These are phyloP conservation scores for Gracilaria caudata DNA, from an alignment of 23 red algal species.

Conservation along the genomic window DNA sequence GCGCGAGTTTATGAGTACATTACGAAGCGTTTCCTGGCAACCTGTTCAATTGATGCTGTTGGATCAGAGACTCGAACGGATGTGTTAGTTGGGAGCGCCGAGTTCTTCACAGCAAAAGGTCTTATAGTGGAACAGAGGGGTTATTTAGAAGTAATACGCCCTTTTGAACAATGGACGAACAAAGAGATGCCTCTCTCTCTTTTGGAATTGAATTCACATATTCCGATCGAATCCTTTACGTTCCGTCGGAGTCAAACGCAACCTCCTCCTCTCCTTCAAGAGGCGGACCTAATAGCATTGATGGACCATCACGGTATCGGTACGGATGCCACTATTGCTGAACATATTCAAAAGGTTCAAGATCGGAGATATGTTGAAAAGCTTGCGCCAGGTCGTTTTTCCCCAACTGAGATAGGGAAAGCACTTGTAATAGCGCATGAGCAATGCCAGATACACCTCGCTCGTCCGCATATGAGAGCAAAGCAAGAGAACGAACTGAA, in stretches of 20 bases:
- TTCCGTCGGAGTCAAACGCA: slow-evolving; percentile 70
- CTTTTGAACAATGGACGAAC: slow-evolving; percentile 80
- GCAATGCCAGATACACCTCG: slow-evolving; percentile 75
- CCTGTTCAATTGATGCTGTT: slow-evolving; percentile 86
- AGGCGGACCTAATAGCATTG: slow-evolving; percentile 88
- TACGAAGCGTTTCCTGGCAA: slow-evolving; percentile 86
- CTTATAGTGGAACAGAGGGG: slow-evolving; percentile 78
- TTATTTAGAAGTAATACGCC: slow-evolving; percentile 79
- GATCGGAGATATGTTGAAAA: slow-evolving; percentile 94
- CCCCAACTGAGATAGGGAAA: slow-evolving; percentile 81
- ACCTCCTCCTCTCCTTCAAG: slow-evolving; percentile 84
- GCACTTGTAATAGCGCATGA: slow-evolving; percentile 93
- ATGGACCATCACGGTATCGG: slow-evolving; percentile 98
- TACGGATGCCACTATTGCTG: slow-evolving; percentile 98
- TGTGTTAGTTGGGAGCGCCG: slow-evolving; percentile 56
- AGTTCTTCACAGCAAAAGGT: slow-evolving; percentile 78
- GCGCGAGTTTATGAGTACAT: slow-evolving; percentile 88
- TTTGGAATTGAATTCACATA: slow-evolving; percentile 11
- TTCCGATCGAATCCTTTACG: slow-evolving; percentile 48
- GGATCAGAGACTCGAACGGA: slow-evolving; percentile 80
- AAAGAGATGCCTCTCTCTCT: slow-evolving; percentile 72
- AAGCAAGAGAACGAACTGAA: slow-evolving; percentile 82
- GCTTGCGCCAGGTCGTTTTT: slow-evolving; percentile 63
- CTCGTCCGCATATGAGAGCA: slow-evolving; percentile 81
- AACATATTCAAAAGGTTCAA: slow-evolving; percentile 95